Evolutionary conservation across 2,329 filamentous ascomycete species (phyloP), one percentile per base, ranked within the genome.

Genomic region (Ilyonectria destructans): DNA sequence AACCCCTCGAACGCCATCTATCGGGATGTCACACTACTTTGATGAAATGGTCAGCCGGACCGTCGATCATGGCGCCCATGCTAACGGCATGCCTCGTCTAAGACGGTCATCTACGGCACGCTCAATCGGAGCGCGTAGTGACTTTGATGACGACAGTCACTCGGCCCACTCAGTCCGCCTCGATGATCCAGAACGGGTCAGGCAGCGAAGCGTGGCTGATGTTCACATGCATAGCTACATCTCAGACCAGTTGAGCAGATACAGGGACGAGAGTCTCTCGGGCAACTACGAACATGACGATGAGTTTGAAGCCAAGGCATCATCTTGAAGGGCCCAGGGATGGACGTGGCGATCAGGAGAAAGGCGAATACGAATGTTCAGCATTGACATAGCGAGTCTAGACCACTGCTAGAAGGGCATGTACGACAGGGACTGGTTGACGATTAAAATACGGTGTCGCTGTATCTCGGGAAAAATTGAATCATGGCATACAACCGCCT

Each of bases 11-110:
- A 97, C 95, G 3, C 95, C 96, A 2, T 90, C 92, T 2, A 89
- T 90, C 1, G 94, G 92, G 46, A 96, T 97, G 82, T 88, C 92
- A 8, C 95, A 98, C 80, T 98, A 98, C 85, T 98, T 98, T 79
- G 96, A 98, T 77, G 96, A 98, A 77, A 90, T 95, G 67, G 92
- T 97, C 80, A 80, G 82, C 58, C 83, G 84, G n/a, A 80, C 70
- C 29, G 74, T 81, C 29, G 77, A 79, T 45, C 72, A 84, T 76
- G 73, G 81, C 58, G 66, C 83, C 70, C 76, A 82, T 72, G 75
- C 81, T 6, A 72, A 80, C 4, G 79, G 77, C 26, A 86, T 84
- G 72, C 87, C 87, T 21, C 84, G 85, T 19, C 85, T 96, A 74
- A 91, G 94, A 43, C 91, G 94, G 63, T 95, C 93, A 5, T 96